Base-by-base conservation (phyloP, 208 protist genomes). In the Angomonas ambiguus region DNA sequence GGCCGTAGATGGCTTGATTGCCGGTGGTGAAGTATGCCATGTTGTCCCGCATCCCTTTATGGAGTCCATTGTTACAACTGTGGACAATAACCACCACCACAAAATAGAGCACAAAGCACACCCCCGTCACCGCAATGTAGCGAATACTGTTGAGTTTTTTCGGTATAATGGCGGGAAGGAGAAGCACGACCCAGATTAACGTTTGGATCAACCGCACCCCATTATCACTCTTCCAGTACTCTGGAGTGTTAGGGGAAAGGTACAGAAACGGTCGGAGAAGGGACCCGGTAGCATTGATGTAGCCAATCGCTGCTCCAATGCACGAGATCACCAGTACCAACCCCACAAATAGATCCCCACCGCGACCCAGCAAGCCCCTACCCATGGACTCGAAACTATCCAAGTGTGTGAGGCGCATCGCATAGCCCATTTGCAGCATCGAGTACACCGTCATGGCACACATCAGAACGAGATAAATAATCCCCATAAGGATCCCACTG, bases 121-220 rank as follows among this genome's bases (percentile, higher is more conserved):
- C 74, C 24, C 81, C 85, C 18, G 91, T n/a, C 2, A 75, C 57
- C 3, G 84, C 92, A 27, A 91, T 71, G 69, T 91, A 95, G 35
- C 90, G 84, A 13, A 95, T 74, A 22, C 75, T 85, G 67, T 91
- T 92, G 22, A 93, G 67, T n/a, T 65, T 58, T 71, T 88, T 88
- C n/a, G 80, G 80, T 4, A 93, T 67, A 13, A 88, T 72, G 1
- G 88, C 35, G 1, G 90, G 90, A 30, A 92, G 45, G 78, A 95
- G 88, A 0, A 88, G 24, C 24, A 78, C 31, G 3, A 82, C 18
- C 86, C 86, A 92, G 1, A 81, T 70, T 3, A 80, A 1, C 2
- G 30, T 65, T 11, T 76, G 79, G 28, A 92, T 56, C 11, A 80
- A 30, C 10, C 76, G 77, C 53, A 67, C 68, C n/a, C 85, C 85